phyloP scores from a whole-genome alignment of 208 protist genomes.

The Jaenimonas drosophilae region DNA sequence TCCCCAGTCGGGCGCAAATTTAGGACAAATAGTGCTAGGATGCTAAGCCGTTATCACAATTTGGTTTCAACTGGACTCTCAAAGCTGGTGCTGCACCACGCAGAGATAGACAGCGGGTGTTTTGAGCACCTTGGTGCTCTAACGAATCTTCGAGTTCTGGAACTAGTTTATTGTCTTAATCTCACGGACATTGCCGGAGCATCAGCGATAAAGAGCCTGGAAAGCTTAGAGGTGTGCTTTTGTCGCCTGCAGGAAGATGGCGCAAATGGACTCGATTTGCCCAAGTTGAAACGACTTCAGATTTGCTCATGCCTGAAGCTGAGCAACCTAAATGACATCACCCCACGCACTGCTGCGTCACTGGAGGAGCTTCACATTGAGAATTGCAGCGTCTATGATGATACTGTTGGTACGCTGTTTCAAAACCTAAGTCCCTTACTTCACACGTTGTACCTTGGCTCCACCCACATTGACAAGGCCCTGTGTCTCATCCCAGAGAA shows the following conservation, averaged over 20 bases:
- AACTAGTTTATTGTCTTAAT: slow-evolving; percentile 63
- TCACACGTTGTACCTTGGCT: slow-evolving; percentile 40
- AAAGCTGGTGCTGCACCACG: slow-evolving; percentile 55
- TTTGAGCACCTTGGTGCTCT: slow-evolving; percentile 50
- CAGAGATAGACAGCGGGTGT: slow-evolving; percentile 49
- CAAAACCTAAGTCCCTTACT: slow-evolving; percentile 28
- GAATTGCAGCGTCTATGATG: slow-evolving; percentile 66
- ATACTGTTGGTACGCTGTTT: slow-evolving; percentile 57
- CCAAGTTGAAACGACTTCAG: slow-evolving; percentile 37
- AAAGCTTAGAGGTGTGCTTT: slow-evolving; percentile 51
- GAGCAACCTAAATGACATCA: slow-evolving; percentile 54
- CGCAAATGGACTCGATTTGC: slow-evolving; percentile 40
- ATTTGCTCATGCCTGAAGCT: slow-evolving; percentile 64
- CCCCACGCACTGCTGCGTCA: slow-evolving; percentile 31
- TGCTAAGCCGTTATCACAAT: slow-evolving; percentile 54
- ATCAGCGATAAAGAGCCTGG: slow-evolving; percentile 30
- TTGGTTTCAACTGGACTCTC: slow-evolving; percentile 63
- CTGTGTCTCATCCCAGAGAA: slow-evolving; percentile 28
- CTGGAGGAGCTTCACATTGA: slow-evolving; percentile 62
- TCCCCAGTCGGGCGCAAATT: slow-evolving; percentile 76
- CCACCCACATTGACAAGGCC: slow-evolving; percentile 40
- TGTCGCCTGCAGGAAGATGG: slow-evolving; percentile 62
- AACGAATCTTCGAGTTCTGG: slow-evolving; percentile 41
- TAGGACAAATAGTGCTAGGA: slow-evolving; percentile 42
- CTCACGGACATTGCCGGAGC: slow-evolving; percentile 48